These are phyloP conservation scores for Ustilago shanxiensis DNA, from an alignment of 1,284 basidiomycete species.

Conservation along the genomic window DNA sequence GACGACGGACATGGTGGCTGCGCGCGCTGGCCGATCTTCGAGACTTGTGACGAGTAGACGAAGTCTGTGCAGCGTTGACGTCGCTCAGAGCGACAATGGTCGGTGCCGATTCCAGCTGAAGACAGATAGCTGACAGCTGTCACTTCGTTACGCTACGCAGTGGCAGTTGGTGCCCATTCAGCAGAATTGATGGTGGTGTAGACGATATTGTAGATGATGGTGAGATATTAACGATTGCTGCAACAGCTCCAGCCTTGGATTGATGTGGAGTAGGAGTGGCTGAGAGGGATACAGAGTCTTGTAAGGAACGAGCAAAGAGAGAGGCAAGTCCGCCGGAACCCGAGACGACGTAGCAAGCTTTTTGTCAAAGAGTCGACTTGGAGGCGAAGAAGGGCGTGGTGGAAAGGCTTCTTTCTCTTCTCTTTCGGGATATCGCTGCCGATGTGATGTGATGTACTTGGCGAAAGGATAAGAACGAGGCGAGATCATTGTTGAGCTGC, in stretches of 20 bases:
- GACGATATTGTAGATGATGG: neutral
- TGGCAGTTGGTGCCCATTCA: neutral
- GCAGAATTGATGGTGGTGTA: neutral
- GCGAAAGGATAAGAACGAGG: neutral
- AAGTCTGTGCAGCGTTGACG: neutral
- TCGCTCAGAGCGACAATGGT: neutral
- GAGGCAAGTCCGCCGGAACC: conserved; percentile 1
- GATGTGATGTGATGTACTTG: neutral
- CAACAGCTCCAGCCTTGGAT: neutral
- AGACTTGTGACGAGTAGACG: too few species aligned
- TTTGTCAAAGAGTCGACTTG: neutral
- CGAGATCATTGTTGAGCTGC: neutral
- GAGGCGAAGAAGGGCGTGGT: neutral
- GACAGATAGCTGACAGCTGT: neutral
- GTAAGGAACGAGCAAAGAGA: neutral
- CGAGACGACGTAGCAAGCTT: neutral
- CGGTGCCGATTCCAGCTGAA: neutral
- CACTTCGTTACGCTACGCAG: neutral
- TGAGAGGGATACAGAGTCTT: neutral
- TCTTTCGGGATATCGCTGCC: too few species aligned
- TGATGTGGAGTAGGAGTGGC: neutral
- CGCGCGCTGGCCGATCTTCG: neutral
- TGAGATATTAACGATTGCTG: neutral
- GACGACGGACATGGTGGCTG: conserved; percentile 21
- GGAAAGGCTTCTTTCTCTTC: neutral